Evolutionary conservation across 495 filamentous ascomycete species (phyloP).

Genomic region (Talaromyces proteolyticus): DNA sequence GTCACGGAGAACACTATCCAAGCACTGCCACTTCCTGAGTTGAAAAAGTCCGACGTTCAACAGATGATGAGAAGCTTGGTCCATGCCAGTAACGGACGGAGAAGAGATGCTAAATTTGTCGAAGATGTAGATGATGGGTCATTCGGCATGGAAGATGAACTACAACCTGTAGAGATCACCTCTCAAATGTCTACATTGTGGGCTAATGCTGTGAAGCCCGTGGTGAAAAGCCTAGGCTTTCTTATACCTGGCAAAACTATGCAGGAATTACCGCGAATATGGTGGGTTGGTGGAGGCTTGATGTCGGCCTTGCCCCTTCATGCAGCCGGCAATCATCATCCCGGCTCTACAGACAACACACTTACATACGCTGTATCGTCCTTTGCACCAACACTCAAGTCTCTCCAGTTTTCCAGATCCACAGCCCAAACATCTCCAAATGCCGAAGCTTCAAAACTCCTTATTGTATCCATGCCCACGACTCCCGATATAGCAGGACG

Average conservation of each 20-base stretch:
- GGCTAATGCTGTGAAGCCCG: slow-evolving; percentile 4
- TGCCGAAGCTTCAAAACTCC: not conserved
- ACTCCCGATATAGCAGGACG: not conserved
- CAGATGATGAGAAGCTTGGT: not conserved
- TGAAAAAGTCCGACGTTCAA: not conserved
- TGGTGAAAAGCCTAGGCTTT: not conserved
- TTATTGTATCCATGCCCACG: slow-evolving; percentile 5
- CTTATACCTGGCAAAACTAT: not conserved
- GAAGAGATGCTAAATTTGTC: not conserved
- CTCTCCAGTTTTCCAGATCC: slow-evolving; percentile 1
- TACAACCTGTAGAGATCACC: not conserved
- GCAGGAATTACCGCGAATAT: slow-evolving; percentile 1
- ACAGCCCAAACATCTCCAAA: not conserved
- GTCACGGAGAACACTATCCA: not conserved
- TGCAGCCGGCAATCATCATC: slow-evolving; percentile 3
- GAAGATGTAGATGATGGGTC: not conserved
- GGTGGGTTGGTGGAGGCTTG: slow-evolving; percentile 4
- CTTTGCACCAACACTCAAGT: slow-evolving; percentile 1
- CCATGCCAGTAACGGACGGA: not conserved
- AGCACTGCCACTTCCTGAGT: slow-evolving; percentile 1
- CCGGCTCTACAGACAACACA: not conserved
- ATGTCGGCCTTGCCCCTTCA: slow-evolving; percentile 6
- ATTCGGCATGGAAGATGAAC: not conserved
- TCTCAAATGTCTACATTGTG: slow-evolving; percentile 3
- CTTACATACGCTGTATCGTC: slow-evolving; percentile 1